A percentile compares a stretch with the other conserved stretches of the same genome.
phyloP scores from a whole-genome alignment of 2,329 filamentous ascomycete species.

The Verticillium nubilum region DNA sequence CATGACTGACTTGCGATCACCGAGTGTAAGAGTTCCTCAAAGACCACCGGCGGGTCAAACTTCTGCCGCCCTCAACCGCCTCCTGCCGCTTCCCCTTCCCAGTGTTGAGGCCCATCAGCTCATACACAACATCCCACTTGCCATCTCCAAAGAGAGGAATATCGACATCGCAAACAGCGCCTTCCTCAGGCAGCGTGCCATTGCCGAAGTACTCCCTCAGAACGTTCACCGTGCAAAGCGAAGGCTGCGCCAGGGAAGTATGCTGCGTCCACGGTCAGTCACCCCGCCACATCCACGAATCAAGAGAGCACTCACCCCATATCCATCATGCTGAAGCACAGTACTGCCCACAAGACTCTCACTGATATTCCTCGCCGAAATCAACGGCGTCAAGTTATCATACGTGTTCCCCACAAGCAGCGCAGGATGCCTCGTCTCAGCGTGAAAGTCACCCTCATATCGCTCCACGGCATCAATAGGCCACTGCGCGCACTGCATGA shows the following conservation, averaged over 20 bases:
- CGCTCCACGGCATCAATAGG: constrained; percentile 27
- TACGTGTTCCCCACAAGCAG: constrained; percentile 30
- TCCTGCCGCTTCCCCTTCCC: neutral
- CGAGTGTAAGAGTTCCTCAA: too few species aligned
- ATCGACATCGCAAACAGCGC: constrained; percentile 11
- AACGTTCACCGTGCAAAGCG: constrained; percentile 9
- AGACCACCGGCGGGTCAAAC: neutral
- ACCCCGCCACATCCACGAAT: too few species aligned
- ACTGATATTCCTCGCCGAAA: constrained; percentile 29
- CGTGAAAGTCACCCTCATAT: constrained; percentile 24
- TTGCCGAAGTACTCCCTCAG: constrained; percentile 13
- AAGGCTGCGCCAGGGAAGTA: neutral
- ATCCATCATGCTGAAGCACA: constrained; percentile 27
- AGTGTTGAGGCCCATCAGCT: neutral
- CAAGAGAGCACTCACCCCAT: constrained; percentile 22
- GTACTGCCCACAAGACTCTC: constrained; percentile 27
- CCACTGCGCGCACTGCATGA: constrained; percentile 29
- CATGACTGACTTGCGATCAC: too few species aligned
- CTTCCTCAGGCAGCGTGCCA: constrained; percentile 9
- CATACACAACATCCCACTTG: neutral
- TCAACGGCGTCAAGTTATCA: constrained; percentile 31
- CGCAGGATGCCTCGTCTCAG: constrained; percentile 24
- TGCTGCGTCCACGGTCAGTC: neutral
- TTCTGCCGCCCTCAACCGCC: neutral
- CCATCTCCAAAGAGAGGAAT: constrained; percentile 2